A percentile compares a stretch with the other conserved stretches of the same genome.
phyloP scores from a whole-genome alignment of 352 stramenopile genomes.

The Aphanomyces cochlioides region DNA sequence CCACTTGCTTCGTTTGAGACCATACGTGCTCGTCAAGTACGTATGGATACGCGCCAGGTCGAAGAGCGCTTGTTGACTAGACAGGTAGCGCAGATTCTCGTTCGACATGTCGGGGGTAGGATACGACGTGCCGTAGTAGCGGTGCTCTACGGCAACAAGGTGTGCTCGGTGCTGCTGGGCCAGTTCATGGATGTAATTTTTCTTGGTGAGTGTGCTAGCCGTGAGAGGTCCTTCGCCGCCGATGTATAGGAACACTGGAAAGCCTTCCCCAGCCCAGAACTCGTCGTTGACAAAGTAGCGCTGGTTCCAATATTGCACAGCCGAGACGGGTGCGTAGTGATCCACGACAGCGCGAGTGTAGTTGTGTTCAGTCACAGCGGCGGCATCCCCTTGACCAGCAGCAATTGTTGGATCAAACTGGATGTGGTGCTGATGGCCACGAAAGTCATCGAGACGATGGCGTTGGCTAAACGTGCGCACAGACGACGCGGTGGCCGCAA shows the following conservation, averaged over 20 bases:
- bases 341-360: constrained; percentile 61
- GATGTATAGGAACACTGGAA: constrained; percentile 88
- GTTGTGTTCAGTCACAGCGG: constrained; percentile 52
- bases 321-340: constrained; percentile 60
- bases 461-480: constrained; percentile 10
- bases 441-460: constrained; percentile 58
- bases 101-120: constrained; percentile 75
- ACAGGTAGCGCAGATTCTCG: constrained; percentile 85
- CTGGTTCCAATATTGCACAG: constrained; percentile 72
- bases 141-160: constrained; percentile 91
- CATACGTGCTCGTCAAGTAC: constrained; percentile 66
- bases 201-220: constrained; percentile 56
- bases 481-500: neutral
- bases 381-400: constrained; percentile 32
- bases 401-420: constrained; percentile 42
- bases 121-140: constrained; percentile 94
- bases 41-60: constrained; percentile 89
- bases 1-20: constrained; percentile 70
- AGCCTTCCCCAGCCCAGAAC: constrained; percentile 69
- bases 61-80: constrained; percentile 81
- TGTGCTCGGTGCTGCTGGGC: constrained; percentile 70
- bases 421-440: constrained; percentile 62
- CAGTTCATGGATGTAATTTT: constrained; percentile 72
- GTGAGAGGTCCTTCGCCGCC: constrained; percentile 66
- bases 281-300: constrained; percentile 89